Evolutionary conservation across 352 stramenopile genomes (phyloP).

Genomic region (Chrysophaeum taylorii): DNA sequence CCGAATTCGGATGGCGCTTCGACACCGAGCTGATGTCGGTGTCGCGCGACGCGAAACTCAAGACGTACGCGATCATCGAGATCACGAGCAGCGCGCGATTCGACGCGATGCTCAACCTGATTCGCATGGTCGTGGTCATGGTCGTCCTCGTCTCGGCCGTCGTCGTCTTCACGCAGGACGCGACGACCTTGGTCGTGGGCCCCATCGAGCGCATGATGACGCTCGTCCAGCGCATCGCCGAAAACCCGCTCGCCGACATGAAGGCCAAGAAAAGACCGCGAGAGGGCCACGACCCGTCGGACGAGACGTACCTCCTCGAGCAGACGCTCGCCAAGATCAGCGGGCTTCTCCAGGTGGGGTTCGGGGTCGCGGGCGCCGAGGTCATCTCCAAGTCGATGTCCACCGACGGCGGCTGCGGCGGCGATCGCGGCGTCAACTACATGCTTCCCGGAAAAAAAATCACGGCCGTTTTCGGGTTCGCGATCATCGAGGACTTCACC

Average conservation of each 20-base stretch:
- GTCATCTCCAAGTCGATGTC: conserved; percentile 96
- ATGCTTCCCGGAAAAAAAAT: conserved; percentile 94
- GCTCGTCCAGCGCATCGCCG: conserved; percentile 54
- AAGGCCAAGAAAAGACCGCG: conserved; percentile 25
- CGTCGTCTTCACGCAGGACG: conserved; percentile 76
- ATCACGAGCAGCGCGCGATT: neutral
- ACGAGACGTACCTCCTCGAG: conserved; percentile 86
- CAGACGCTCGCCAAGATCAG: conserved; percentile 79
- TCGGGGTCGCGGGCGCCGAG: conserved; percentile 86
- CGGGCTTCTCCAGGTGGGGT: conserved; percentile 80
- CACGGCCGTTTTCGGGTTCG: conserved; percentile 77
- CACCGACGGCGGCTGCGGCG: conserved; percentile 37
- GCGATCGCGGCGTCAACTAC: conserved; percentile 78
- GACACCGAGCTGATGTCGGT: neutral
- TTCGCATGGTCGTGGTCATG: conserved; percentile 72
- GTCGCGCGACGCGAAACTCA: neutral
- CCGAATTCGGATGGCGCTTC: neutral
- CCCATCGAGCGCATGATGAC: conserved; percentile 91
- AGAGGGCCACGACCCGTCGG: conserved; percentile 43
- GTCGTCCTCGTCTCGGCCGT: conserved; percentile 76
- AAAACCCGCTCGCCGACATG: conserved; percentile 50
- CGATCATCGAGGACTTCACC: conserved; percentile 87
- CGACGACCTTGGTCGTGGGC: conserved; percentile 80
- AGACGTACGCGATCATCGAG: neutral
- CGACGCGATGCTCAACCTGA: conserved; percentile 49